phyloP scores from a whole-genome alignment of 306 rosid species.

The Quercus variabilis region DNA sequence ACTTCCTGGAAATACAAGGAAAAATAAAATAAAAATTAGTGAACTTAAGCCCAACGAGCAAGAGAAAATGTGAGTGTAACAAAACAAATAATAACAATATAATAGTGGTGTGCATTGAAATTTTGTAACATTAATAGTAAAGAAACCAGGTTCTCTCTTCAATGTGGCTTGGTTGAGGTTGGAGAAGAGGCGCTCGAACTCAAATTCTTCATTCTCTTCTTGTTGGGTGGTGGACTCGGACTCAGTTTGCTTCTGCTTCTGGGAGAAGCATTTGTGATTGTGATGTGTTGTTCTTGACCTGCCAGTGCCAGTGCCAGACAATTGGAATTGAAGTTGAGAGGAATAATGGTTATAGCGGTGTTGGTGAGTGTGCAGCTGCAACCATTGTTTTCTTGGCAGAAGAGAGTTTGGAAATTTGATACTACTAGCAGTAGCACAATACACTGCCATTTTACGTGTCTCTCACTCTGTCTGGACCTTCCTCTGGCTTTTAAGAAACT shows the following conservation, averaged over 20 bases:
- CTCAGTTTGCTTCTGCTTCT: slow-evolving; percentile 28
- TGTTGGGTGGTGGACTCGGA: slow-evolving; percentile 26
- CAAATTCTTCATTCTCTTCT: slow-evolving; percentile 15
- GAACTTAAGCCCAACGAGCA: background rate
- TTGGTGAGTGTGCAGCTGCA: background rate
- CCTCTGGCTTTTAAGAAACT: background rate
- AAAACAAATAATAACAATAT: background rate
- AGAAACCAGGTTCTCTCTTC: slow-evolving; percentile 72
- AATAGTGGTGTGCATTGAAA: no score
- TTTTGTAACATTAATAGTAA: background rate
- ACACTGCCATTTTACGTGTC: slow-evolving; percentile 2
- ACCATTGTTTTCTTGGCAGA: slow-evolving; percentile 16
- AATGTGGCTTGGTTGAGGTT: slow-evolving; percentile 66
- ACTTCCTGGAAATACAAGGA: slow-evolving; percentile 46
- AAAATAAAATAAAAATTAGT: background rate
- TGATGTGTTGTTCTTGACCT: slow-evolving; percentile 7
- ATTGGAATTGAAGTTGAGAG: slow-evolving; percentile 9
- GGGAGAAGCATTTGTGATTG: slow-evolving; percentile 33
- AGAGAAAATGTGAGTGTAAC: no score
- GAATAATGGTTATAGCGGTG: background rate
- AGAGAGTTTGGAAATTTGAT: slow-evolving; percentile 10
- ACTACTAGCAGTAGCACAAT: slow-evolving; percentile 1
- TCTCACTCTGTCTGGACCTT: no score
- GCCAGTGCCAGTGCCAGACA: background rate
- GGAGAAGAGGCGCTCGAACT: slow-evolving; percentile 63